Base-by-base conservation (phyloP, 306 rosid species). In the Trifolium subterraneum region DNA sequence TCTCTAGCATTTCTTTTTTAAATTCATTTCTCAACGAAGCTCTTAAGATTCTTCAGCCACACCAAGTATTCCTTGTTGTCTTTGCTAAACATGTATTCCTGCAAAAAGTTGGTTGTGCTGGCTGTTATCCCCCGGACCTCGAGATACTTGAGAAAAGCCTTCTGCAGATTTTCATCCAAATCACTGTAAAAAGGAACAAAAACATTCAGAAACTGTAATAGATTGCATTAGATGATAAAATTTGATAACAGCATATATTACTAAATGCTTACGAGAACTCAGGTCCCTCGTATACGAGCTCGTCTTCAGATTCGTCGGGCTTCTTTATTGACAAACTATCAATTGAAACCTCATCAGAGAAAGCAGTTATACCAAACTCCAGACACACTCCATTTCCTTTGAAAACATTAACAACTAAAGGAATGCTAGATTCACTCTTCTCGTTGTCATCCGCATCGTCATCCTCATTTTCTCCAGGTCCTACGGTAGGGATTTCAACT, bases 11-110 rank as follows among this genome's bases (percentile, higher is more conserved):
- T 29, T 50, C 27, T 31, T 7, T 63, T 64, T 27, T 44, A 68
- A 35, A 74, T 48, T 86, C 77, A 93, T 7, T 90, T 73, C 90
- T 92, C 90, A 67, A 94, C 12, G 35, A 87, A 92, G 70, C 41
- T 68, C 89, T 88, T 94, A 79, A 90, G 72, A 73, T 88, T 88
- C 88, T 90, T 85, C 89, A 94, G 82, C 99, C 99, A 94, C 70
- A 36, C 16, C 39, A 79, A 41, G 81, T 87, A 92, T 87, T 92
- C 99, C 56, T 80, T 77, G 83, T 35, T 69, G 68, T 92, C 90
- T 78, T 92, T 94, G 31, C 25, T 79, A 77, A 67, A 41, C 99
- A 92, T 88, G 83, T 94, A 90, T 81, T 86, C 87, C 36, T 79
- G 86, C 80, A 91, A 82, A 80, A 87, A 86, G 71, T 84, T 82